These are phyloP conservation scores for Lachnellula willkommii DNA, from an alignment of 2,329 filamentous ascomycete genomes.

Conservation along the genomic window DNA sequence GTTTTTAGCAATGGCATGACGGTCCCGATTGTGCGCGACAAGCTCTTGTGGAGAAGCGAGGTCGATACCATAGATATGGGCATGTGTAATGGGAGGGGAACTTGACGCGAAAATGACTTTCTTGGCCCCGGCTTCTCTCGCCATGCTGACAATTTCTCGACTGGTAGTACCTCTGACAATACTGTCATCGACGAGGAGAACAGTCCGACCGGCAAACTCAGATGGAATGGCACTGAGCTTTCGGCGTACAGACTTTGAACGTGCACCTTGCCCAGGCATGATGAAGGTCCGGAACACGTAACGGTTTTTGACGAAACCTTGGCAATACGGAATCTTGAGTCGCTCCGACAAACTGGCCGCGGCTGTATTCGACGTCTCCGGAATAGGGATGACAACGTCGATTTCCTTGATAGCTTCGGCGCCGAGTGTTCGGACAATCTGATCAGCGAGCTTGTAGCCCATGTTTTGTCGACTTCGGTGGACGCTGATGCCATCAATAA, in stretches of 20 bases:
- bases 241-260: slow-evolving; percentile 80
- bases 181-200: slow-evolving; percentile 83
- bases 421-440: slow-evolving; percentile 62
- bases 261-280: slow-evolving; percentile 73
- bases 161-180: slow-evolving; percentile 84
- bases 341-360: slow-evolving; percentile 70
- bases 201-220: slow-evolving; percentile 75
- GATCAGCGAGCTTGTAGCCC: slow-evolving; percentile 74
- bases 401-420: slow-evolving; percentile 68
- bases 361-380: slow-evolving; percentile 76
- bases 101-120: slow-evolving; percentile 81
- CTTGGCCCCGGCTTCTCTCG: slow-evolving; percentile 72
- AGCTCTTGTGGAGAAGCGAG: slow-evolving; percentile 66
- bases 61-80: slow-evolving; percentile 82
- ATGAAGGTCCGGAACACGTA: slow-evolving; percentile 88
- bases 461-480: slow-evolving; percentile 80
- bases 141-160: slow-evolving; percentile 76
- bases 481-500: slow-evolving; percentile 84
- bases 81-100: slow-evolving; percentile 74
- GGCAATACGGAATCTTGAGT: slow-evolving; percentile 70
- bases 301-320: slow-evolving; percentile 83
- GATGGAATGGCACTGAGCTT: slow-evolving; percentile 84
- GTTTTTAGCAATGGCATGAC: slow-evolving; percentile 56
- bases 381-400: slow-evolving; percentile 79
- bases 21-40: slow-evolving; percentile 62